phyloP scores from a whole-genome alignment of 768 basidiomycete genomes.

The Hericium erinaceus region DNA sequence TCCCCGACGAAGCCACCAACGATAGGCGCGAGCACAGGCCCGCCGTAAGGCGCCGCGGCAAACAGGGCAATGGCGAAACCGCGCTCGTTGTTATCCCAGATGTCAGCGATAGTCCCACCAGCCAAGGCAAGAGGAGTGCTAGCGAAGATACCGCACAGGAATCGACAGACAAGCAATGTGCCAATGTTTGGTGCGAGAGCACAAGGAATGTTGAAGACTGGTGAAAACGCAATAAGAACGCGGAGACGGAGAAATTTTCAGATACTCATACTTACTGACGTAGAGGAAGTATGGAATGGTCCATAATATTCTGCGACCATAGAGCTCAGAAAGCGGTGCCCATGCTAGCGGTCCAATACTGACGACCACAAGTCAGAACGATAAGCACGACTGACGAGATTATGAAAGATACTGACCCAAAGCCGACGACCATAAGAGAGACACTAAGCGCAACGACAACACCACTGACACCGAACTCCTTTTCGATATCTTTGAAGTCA shows the following conservation, averaged over 20 bases:
- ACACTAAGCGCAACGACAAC: constrained; percentile 27
- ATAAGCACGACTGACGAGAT: constrained; percentile 14
- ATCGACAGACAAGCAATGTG: constrained; percentile 32
- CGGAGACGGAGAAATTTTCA: neutral
- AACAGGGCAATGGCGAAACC: constrained; percentile 34
- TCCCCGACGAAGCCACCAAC: constrained; percentile 39
- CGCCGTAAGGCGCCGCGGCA: constrained; percentile 32
- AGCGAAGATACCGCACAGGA: constrained; percentile 32
- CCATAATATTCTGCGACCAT: constrained; percentile 29
- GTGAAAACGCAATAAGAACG: neutral
- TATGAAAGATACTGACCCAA: constrained; percentile 22
- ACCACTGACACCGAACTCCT: constrained; percentile 23
- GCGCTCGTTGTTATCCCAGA: constrained; percentile 29
- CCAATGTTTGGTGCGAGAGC: constrained; percentile 30
- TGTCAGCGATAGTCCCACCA: constrained; percentile 26
- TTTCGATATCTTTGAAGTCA: constrained; percentile 25
- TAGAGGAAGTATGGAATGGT: constrained; percentile 31
- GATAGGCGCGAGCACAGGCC: constrained; percentile 42
- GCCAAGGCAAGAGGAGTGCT: constrained; percentile 28
- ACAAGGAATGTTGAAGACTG: constrained; percentile 31
- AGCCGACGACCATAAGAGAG: constrained; percentile 29
- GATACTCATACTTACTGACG: constrained; percentile 17
- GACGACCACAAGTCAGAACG: constrained; percentile 6
- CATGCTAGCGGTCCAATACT: constrained; percentile 17
- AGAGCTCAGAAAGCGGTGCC: constrained; percentile 28